Evolutionary conservation across 2,329 filamentous ascomycete species (phyloP).

Genomic region (Arthrinium puccinioides): DNA sequence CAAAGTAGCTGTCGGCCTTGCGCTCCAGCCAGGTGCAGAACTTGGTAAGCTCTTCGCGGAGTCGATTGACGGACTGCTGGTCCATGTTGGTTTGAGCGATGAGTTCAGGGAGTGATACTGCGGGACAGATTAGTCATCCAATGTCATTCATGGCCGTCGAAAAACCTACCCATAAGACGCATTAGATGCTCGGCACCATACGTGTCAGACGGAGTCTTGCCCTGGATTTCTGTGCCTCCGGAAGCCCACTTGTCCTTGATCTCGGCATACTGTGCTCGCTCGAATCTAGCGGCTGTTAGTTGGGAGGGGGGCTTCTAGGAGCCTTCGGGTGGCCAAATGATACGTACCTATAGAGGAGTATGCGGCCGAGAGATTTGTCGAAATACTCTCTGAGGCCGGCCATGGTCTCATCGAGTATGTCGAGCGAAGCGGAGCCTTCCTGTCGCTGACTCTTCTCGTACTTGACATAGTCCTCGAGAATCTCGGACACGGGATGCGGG

Average conservation of each 20-base stretch:
- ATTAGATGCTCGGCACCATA: constrained; percentile 92
- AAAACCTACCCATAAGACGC: constrained; percentile 70
- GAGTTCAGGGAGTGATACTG: constrained; percentile 71
- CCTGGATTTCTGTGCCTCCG: constrained; percentile 54
- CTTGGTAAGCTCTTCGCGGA: constrained; percentile 82
- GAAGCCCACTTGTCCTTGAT: constrained; percentile 64
- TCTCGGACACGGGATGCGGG: constrained; percentile 63
- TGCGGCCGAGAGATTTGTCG: constrained; percentile 78
- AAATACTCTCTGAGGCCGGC: constrained; percentile 89
- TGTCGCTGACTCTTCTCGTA: constrained; percentile 61
- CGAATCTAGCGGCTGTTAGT: constrained; percentile 52
- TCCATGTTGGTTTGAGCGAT: constrained; percentile 99
- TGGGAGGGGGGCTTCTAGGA: not conserved
- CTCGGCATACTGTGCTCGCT: constrained; percentile 80
- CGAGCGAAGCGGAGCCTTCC: constrained; percentile 62
- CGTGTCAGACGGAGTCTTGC: constrained; percentile 68
- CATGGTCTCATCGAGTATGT: constrained; percentile 85
- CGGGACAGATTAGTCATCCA: not conserved
- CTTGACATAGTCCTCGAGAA: constrained; percentile 73
- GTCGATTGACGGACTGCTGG: constrained; percentile 75
- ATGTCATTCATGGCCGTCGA: no score
- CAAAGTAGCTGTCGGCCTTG: constrained; percentile 71
- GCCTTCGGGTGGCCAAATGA: not conserved
- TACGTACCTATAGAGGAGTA: constrained; percentile 71
- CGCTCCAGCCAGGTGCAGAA: constrained; percentile 80